Evolutionary conservation across 441 rosid species (phyloP).

Genomic region (California macrophylla): DNA sequence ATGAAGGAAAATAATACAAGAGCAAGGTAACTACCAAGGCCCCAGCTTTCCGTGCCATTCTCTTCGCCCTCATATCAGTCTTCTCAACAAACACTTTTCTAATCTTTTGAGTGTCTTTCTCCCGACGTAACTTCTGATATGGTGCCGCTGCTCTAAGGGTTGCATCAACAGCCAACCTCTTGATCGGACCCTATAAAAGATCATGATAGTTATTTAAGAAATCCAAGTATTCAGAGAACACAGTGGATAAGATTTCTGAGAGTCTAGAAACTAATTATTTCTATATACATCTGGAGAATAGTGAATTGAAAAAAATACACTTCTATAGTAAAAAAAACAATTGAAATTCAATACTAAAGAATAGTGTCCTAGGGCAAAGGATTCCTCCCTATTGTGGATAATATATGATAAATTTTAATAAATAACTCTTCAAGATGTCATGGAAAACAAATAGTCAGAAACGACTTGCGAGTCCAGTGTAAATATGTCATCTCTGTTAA

Average conservation of each 20-base stretch:
- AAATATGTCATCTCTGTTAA: neutral
- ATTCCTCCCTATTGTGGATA: too few relatives aligned
- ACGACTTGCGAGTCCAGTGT: neutral
- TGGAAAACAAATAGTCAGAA: too few relatives aligned
- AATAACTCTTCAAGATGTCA: conserved; percentile 7
- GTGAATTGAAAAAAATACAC: neutral
- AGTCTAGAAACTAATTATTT: neutral
- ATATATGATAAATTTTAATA: neutral
- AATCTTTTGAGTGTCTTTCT: conserved; percentile 51
- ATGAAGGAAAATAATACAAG: conserved; percentile 6
- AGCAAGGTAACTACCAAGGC: conserved; percentile 63
- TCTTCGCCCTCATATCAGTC: conserved; percentile 92
- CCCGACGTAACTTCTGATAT: conserved; percentile 85
- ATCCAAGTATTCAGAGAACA: conserved; percentile 2
- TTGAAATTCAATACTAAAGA: neutral
- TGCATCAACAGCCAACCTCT: conserved; percentile 96
- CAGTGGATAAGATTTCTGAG: neutral
- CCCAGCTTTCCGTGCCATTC: conserved; percentile 99
- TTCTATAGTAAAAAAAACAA: neutral
- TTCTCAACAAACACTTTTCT: conserved; percentile 94
- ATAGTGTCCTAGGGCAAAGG: neutral
- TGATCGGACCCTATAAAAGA: conserved; percentile 70
- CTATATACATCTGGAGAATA: neutral
- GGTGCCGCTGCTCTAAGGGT: conserved; percentile 99
- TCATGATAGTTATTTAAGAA: conserved; percentile 10